A percentile compares a stretch with the other conserved stretches of the same genome.
Evolutionary conservation across 139 green algal genomes (phyloP).

Genomic region (Coccomyxa sp.): DNA sequence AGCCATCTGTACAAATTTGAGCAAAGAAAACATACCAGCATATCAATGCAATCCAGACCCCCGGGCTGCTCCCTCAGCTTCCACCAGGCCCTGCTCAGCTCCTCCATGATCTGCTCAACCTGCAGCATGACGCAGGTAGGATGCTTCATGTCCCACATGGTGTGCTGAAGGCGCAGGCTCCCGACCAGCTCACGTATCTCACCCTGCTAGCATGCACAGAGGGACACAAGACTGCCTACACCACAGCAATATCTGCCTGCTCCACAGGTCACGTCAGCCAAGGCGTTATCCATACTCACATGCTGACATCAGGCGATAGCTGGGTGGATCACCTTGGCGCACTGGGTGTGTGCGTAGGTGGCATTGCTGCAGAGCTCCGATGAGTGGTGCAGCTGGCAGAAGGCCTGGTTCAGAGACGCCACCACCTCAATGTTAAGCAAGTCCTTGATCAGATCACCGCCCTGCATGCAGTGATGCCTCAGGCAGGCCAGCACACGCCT

Average conservation of each 20-base stretch:
- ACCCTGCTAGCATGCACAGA: neutral
- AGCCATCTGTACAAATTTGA: neutral
- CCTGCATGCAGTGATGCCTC: neutral
- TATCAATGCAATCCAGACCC: neutral
- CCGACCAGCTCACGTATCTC: neutral
- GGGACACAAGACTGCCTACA: neutral
- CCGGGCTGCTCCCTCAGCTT: neutral
- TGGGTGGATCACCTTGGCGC: no score
- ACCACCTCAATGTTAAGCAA: conserved; percentile 64
- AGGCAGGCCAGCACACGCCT: no score
- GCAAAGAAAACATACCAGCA: neutral
- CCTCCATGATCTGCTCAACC: neutral
- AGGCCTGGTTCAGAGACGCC: conserved; percentile 65
- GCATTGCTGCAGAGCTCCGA: conserved; percentile 46
- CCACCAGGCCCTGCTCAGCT: neutral
- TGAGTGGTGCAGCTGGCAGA: conserved; percentile 69
- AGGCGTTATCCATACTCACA: no score
- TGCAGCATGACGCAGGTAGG: neutral
- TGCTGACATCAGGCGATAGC: no score
- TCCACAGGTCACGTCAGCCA: no score
- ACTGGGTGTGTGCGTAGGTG: conserved; percentile 55
- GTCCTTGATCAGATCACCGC: conserved; percentile 47
- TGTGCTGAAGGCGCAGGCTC: neutral
- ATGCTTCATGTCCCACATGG: neutral
- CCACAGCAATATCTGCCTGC: neutral